Base-by-base conservation (phyloP, 2,329 filamentous ascomycete species). In the Orbilia oligospora region DNA sequence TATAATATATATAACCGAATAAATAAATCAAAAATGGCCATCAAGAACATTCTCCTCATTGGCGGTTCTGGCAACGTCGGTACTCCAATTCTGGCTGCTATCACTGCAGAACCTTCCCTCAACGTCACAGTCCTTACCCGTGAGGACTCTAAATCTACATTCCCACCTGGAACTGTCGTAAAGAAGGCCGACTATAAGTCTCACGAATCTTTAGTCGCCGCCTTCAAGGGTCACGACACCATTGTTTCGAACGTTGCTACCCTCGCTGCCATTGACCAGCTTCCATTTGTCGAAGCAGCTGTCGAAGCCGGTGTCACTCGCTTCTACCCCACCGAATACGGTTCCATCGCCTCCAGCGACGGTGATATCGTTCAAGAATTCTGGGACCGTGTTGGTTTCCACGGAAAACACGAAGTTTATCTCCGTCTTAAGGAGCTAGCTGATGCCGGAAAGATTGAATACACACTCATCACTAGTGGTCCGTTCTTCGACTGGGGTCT, bases 301-400 rank as follows among this genome's bases (percentile, higher is more conserved):
- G 84, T 89, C 30, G 86, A 86, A 3, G 89, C 89, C 0, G 88
- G 89, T 0, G 89, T 91, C 5, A 87, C 87, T 80, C 86, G 89
- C 5, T 90, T 90, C 82, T 86, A 90, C 0, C 89, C 90, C 0
- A 88, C 88, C 41, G 90, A 92, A 80, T 92, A 87, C 30, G 79
- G 87, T 22, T 69, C 61, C 85, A 44, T 85, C 84, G 81, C 84
- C 82, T 82, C 83, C 66, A 80, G 83, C 56, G 80, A 84, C 69
- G 63, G 83, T 1, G 85, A 91, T 0, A 81, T 89, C 0, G 75
- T 72, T n/a, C 0, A 30, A 46, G 63, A 56, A n/a, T 78, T 44
- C 41, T 78, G 75, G 75, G 36, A 56, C 27, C 51, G 44, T 12
- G 46, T 61, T 10, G 68, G 66, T 3, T 90, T 89, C 73, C 83